These are phyloP conservation scores for Thelonectria olida DNA, from an alignment of 2,329 filamentous ascomycete species.

Conservation along the genomic window DNA sequence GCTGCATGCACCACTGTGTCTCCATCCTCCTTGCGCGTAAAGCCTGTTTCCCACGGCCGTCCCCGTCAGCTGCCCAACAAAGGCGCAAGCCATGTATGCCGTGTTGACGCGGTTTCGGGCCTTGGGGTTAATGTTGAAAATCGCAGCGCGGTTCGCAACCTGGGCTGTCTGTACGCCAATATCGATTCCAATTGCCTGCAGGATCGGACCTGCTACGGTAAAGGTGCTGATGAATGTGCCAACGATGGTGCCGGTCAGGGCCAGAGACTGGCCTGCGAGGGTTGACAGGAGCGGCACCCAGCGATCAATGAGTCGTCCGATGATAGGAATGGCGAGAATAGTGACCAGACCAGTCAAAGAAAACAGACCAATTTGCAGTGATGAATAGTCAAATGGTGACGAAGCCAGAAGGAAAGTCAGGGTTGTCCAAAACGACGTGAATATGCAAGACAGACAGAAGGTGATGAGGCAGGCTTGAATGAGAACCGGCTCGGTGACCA, in stretches of 20 bases:
- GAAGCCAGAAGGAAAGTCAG: conserved; percentile 81
- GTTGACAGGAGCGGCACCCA: conserved; percentile 75
- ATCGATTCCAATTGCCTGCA: conserved; percentile 77
- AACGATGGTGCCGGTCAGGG: conserved; percentile 69
- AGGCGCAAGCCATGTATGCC: conserved; percentile 81
- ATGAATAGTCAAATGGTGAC: conserved; percentile 73
- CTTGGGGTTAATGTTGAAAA: conserved; percentile 76
- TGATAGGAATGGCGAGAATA: conserved; percentile 74
- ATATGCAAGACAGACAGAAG: conserved; percentile 64
- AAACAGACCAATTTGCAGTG: conserved; percentile 79
- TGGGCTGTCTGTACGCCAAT: conserved; percentile 78
- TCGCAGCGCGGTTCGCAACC: conserved; percentile 75
- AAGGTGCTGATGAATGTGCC: conserved; percentile 75
- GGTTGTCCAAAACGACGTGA: conserved; percentile 69
- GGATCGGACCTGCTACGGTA: conserved; percentile 74
- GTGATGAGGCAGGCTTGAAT: conserved; percentile 75
- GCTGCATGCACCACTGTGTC: conserved; percentile 53
- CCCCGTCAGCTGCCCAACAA: conserved; percentile 79
- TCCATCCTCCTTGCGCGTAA: conserved; percentile 62
- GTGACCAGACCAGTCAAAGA: conserved; percentile 78
- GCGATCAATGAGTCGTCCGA: conserved; percentile 73
- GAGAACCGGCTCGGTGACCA: conserved; percentile 72
- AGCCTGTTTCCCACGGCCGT: conserved; percentile 66
- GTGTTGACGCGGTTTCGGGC: conserved; percentile 82
- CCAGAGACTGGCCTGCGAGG: conserved; percentile 67